Conservation (phyloP, 768 basidiomycete species). For the Mycena leptocephala region DNA sequence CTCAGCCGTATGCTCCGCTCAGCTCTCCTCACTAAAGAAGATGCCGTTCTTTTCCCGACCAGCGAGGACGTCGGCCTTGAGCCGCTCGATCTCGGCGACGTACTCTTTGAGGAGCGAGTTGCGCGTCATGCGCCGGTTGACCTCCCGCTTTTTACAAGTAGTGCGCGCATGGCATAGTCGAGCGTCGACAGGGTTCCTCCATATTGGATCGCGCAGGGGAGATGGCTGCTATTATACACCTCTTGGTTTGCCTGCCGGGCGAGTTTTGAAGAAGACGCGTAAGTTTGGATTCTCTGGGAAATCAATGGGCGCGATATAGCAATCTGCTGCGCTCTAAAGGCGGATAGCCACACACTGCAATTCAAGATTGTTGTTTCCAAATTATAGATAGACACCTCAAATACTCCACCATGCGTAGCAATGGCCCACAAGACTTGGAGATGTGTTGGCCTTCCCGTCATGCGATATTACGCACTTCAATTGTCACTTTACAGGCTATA, state of each 20-base stretch:
- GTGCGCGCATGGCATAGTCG: slow-evolving; percentile 95
- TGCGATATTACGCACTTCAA: too few species aligned
- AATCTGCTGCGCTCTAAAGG: too few species aligned
- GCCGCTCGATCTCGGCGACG: slow-evolving; percentile 91
- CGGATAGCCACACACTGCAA: too few species aligned
- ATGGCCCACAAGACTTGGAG: too few species aligned
- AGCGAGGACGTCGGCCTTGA: slow-evolving; percentile 92
- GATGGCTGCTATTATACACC: slow-evolving; percentile 96
- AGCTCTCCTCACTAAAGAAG: slow-evolving; percentile 92
- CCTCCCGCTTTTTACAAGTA: slow-evolving; percentile 94
- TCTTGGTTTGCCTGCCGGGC: slow-evolving; percentile 97
- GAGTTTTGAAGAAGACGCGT: slow-evolving; percentile 99
- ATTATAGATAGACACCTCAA: too few species aligned
- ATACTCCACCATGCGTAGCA: too few species aligned
- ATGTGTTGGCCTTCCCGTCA: too few species aligned
- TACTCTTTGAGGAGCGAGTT: slow-evolving; percentile 96
- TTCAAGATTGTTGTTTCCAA: too few species aligned
- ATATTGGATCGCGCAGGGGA: slow-evolving; percentile 95
- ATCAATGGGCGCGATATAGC: too few species aligned
- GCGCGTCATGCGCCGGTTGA: slow-evolving; percentile 95
- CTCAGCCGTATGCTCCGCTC: slow-evolving; percentile 86
- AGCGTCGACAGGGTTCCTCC: slow-evolving; percentile 98
- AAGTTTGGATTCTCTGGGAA: slow-evolving; percentile 97
- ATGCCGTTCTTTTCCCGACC: slow-evolving; percentile 98
- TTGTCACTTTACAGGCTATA: too few species aligned